Evolutionary conservation across 2,329 filamentous ascomycete species (phyloP).

Genomic region (Cytospora piceae): DNA sequence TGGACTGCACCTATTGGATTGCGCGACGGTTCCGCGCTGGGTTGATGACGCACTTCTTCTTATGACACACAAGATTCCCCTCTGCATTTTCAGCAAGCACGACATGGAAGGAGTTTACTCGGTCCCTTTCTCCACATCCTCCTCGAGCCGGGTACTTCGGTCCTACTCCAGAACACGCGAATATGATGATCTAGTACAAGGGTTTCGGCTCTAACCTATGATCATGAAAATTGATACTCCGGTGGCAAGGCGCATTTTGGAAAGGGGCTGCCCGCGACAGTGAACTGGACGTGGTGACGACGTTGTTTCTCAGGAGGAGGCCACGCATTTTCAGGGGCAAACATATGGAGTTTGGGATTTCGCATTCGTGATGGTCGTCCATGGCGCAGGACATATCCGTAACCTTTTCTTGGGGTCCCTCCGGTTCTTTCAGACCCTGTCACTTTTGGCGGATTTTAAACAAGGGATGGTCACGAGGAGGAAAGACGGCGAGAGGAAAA

Average conservation of each 20-base stretch:
- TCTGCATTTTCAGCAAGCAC: conserved; percentile 17
- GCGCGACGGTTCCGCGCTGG: conserved; percentile 15
- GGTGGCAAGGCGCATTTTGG: conserved; percentile 28
- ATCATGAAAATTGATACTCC: conserved; percentile 14
- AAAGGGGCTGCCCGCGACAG: conserved; percentile 9
- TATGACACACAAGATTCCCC: conserved; percentile 25
- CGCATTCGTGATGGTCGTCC: conserved; percentile 25
- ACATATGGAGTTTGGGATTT: conserved; percentile 28
- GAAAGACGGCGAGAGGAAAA: conserved; percentile 13
- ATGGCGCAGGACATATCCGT: conserved; percentile 18
- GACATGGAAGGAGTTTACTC: conserved; percentile 29
- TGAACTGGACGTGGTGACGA: conserved; percentile 6
- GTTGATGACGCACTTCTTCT: conserved; percentile 15
- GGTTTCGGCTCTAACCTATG: conserved; percentile 16
- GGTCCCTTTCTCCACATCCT: conserved; percentile 17
- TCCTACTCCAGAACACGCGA: conserved; percentile 14
- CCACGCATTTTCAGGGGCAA: conserved; percentile 29
- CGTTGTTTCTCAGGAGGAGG: conserved; percentile 18
- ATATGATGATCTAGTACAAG: conserved; percentile 26
- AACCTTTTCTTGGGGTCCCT: conserved; percentile 6
- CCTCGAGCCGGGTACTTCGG: conserved; percentile 18
- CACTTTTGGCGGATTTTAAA: conserved; percentile 4
- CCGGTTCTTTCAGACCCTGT: conserved; percentile 11
- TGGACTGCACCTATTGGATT: conserved; percentile 14
- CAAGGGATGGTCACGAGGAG: conserved; percentile 8